Conservation (phyloP, 371 early-diverging fungal genomes). For the Apophysomyces variabilis region DNA sequence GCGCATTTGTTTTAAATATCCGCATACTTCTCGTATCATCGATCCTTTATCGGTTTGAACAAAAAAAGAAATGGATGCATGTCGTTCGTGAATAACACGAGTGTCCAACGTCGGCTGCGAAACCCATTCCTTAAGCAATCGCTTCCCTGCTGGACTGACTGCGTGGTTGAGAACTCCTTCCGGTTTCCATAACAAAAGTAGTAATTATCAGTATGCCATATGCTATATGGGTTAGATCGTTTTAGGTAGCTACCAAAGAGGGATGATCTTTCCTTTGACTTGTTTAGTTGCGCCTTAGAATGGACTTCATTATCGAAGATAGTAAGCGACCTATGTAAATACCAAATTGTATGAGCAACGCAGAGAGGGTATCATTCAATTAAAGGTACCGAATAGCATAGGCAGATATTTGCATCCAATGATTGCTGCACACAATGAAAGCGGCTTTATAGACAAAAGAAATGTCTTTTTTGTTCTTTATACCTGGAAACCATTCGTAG, state of each 20-base stretch:
- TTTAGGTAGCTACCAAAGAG: slow-evolving; percentile 58
- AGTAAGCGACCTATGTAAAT: slow-evolving; percentile 58
- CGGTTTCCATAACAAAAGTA: neutral
- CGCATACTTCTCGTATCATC: slow-evolving; percentile 38
- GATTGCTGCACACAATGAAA: slow-evolving; percentile 20
- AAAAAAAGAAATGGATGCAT: slow-evolving; percentile 60
- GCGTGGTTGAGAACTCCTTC: slow-evolving; percentile 69
- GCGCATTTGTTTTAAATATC: slow-evolving; percentile 58
- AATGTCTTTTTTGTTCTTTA: neutral
- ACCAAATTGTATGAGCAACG: neutral
- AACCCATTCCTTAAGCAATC: slow-evolving; percentile 68
- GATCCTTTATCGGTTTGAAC: slow-evolving; percentile 28
- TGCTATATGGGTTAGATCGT: neutral
- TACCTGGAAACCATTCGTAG: slow-evolving; percentile 30
- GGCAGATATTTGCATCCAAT: slow-evolving; percentile 57
- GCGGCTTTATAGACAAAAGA: neutral
- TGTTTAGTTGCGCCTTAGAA: slow-evolving; percentile 64
- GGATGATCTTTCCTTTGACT: slow-evolving; percentile 69
- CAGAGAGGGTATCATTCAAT: neutral
- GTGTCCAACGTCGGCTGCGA: slow-evolving; percentile 61
- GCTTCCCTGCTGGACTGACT: slow-evolving; percentile 59
- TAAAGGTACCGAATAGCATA: slow-evolving; percentile 55
- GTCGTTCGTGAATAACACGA: slow-evolving; percentile 52
- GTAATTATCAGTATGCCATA: neutral
- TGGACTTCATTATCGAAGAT: slow-evolving; percentile 73